These are phyloP conservation scores for Solanum sejunctum DNA, from an alignment of 257 asterid genomes.

Conservation along the genomic window DNA sequence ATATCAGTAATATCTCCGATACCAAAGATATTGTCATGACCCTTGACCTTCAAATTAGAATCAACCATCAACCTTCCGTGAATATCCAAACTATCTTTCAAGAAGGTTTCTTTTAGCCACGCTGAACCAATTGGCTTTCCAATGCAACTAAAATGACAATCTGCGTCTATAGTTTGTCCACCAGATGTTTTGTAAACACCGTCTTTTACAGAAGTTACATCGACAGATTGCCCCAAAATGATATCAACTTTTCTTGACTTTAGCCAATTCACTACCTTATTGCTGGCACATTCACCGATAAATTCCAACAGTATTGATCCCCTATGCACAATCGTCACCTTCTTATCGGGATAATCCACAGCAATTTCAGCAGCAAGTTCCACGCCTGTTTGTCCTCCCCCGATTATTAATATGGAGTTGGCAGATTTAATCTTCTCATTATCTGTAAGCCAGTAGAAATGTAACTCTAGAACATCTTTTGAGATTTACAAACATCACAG, in stretches of 20 bases:
- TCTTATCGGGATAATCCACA: conserved; percentile 10
- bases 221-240: conserved; percentile 9
- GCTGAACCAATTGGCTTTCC: conserved; percentile 1
- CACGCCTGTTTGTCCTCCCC: conserved; percentile 16
- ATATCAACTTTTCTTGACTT: conserved; percentile 2
- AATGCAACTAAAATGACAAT: neutral
- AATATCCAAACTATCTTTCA: neutral
- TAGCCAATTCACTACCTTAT: conserved; percentile 7
- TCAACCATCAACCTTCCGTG: conserved; percentile 5
- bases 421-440: conserved; percentile 2
- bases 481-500: neutral
- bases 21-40: neutral
- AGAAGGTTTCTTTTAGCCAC: neutral
- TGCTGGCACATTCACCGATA: neutral
- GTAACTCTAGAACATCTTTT: neutral
- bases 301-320: conserved; percentile 11
- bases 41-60: neutral
- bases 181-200: neutral
- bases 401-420: neutral
- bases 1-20: conserved; percentile 6
- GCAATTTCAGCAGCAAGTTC: conserved; percentile 12
- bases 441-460: neutral
- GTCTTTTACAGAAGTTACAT: neutral
- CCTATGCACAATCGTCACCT: conserved; percentile 9
- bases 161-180: conserved; percentile 3